These are phyloP conservation scores for Elsinoe ampelina DNA, from an alignment of 2,329 filamentous ascomycete genomes.

Conservation along the genomic window DNA sequence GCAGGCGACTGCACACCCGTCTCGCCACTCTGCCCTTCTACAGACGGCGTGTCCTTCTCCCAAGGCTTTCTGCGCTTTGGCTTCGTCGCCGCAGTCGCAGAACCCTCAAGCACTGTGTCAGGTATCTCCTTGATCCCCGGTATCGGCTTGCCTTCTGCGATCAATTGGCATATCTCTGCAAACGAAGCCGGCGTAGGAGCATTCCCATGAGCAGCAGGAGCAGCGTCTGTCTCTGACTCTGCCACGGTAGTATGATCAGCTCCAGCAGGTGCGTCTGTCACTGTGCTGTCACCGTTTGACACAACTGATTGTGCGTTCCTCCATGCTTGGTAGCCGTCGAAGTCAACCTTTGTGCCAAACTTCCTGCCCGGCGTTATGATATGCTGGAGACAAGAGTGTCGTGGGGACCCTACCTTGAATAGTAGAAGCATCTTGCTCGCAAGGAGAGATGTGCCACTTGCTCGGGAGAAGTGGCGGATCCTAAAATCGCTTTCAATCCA, in stretches of 20 bases:
- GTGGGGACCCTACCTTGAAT: slow-evolving; percentile 35
- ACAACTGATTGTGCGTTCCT: slow-evolving; percentile 29
- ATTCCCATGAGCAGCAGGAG: slow-evolving; percentile 25
- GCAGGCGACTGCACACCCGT: background rate
- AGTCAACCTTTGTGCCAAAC: slow-evolving; percentile 48
- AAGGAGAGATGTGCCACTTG: slow-evolving; percentile 50
- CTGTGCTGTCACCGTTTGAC: slow-evolving; percentile 8
- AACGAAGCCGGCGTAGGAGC: slow-evolving; percentile 76
- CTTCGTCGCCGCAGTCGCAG: slow-evolving; percentile 50
- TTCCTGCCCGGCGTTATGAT: slow-evolving; percentile 27
- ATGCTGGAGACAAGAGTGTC: background rate
- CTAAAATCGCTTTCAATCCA: slow-evolving; percentile 56
- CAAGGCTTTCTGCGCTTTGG: slow-evolving; percentile 62
- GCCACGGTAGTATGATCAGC: slow-evolving; percentile 8
- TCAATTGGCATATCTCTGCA: slow-evolving; percentile 74
- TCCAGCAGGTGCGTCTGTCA: background rate
- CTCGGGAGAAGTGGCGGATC: slow-evolving; percentile 45
- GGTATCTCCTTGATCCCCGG: slow-evolving; percentile 84
- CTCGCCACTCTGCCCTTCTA: background rate
- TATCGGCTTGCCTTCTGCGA: slow-evolving; percentile 71
- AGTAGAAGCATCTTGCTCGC: slow-evolving; percentile 63
- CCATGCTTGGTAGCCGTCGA: slow-evolving; percentile 59
- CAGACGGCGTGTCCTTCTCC: slow-evolving; percentile 50
- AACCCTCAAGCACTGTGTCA: slow-evolving; percentile 62
- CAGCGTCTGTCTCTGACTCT: slow-evolving; percentile 11